These are phyloP conservation scores for Salix caprea DNA, from an alignment of 345 rosid species.

Conservation along the genomic window DNA sequence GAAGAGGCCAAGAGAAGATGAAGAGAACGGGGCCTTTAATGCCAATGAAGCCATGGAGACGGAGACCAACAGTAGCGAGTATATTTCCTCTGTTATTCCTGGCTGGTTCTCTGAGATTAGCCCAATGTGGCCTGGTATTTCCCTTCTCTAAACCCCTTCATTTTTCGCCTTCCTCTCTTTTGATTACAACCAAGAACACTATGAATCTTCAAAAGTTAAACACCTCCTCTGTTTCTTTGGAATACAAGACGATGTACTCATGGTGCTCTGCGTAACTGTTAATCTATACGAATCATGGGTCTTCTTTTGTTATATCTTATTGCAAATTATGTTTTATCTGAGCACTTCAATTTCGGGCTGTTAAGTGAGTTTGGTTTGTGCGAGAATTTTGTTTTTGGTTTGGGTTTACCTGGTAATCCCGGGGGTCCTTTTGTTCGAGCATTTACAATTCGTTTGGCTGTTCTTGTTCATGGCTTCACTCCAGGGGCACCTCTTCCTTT, in stretches of 20 bases:
- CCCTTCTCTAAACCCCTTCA: background rate
- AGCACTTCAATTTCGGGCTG: background rate
- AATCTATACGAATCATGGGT: background rate
- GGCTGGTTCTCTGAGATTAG: slow-evolving; percentile 89
- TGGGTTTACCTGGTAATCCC: background rate
- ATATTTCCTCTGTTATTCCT: slow-evolving; percentile 59
- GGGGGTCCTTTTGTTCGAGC: background rate
- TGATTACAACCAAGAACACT: background rate
- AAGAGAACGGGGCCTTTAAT: slow-evolving; percentile 36
- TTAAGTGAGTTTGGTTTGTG: background rate
- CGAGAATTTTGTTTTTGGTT: background rate
- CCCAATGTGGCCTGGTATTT: slow-evolving; percentile 88
- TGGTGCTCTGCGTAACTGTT: background rate
- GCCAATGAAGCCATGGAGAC: slow-evolving; percentile 37
- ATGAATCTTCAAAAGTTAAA: background rate
- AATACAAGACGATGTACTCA: background rate
- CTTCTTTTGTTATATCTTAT: too few relatives aligned
- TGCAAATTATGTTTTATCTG: background rate
- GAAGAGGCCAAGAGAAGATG: slow-evolving; percentile 62
- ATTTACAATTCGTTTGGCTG: background rate
- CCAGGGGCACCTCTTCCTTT: too few relatives aligned
- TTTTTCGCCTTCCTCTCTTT: background rate
- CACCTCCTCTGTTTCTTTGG: background rate
- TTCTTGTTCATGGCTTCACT: background rate
- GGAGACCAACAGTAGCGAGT: slow-evolving; percentile 26